phyloP scores from a whole-genome alignment of 768 basidiomycete species.

The Boletus fagicola region DNA sequence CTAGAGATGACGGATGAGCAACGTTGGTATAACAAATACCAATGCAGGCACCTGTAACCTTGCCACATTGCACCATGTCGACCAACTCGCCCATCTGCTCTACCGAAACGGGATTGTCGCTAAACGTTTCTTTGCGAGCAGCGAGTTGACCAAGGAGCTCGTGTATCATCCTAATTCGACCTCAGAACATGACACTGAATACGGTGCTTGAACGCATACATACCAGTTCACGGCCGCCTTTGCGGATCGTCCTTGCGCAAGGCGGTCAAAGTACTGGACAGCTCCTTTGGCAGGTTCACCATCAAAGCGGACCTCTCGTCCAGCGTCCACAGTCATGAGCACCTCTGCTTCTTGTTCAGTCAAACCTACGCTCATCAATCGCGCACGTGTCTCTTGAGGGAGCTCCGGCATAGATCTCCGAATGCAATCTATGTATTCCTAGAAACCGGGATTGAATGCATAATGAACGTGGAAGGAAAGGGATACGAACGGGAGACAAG shows the following conservation, averaged over 20 bases:
- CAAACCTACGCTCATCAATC: constrained; percentile 57
- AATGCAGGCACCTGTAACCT: constrained; percentile 60
- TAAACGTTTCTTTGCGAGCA: constrained; percentile 52
- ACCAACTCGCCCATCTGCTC: constrained; percentile 74
- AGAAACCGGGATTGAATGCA: constrained; percentile 3
- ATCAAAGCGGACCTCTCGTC: constrained; percentile 60
- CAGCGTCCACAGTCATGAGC: constrained; percentile 70
- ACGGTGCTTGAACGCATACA: constrained; percentile 15
- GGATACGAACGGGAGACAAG: constrained; percentile 45
- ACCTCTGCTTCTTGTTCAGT: constrained; percentile 69
- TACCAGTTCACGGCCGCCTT: constrained; percentile 85
- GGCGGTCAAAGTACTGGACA: constrained; percentile 77
- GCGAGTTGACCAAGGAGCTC: constrained; percentile 81
- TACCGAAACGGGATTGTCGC: constrained; percentile 56
- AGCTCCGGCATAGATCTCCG: constrained; percentile 66
- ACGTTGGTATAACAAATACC: background rate
- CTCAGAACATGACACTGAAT: background rate
- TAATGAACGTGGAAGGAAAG: background rate
- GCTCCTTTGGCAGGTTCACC: constrained; percentile 53
- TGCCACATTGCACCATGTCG: constrained; percentile 62
- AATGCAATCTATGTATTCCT: constrained; percentile 64
- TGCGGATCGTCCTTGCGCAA: constrained; percentile 56
- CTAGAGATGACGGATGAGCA: constrained; percentile 36
- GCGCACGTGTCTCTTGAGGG: constrained; percentile 57
- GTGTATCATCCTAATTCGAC: constrained; percentile 73